A percentile compares a stretch with the other conserved stretches of the same genome.
Evolutionary conservation across 805 yeast genomes (phyloP).

Genomic region (Zygosaccharomyces rouxii): DNA sequence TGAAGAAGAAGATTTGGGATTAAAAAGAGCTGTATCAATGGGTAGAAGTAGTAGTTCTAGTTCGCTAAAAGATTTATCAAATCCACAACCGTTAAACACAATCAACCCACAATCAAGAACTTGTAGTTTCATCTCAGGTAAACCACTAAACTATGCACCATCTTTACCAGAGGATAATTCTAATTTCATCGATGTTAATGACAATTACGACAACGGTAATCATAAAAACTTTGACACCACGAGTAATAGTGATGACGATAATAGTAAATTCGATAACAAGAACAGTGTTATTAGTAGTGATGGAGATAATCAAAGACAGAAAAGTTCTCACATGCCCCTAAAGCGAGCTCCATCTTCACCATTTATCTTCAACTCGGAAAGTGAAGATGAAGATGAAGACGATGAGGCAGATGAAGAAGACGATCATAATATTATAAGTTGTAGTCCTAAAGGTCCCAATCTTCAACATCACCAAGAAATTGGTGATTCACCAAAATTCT

Average conservation of each 20-base stretch:
- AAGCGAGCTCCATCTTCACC: constrained; percentile 21
- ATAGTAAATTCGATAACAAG: constrained; percentile 1
- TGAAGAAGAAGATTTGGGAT: constrained; percentile 16
- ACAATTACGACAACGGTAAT: background rate
- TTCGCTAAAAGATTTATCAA: constrained; percentile 26
- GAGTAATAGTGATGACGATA: background rate
- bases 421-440: background rate
- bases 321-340: constrained; percentile 8
- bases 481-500: background rate
- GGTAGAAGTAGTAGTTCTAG: constrained; percentile 24
- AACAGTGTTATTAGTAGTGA: background rate
- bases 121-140: constrained; percentile 33
- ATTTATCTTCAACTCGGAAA: constrained; percentile 32
- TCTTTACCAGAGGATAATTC: background rate
- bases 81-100: constrained; percentile 9
- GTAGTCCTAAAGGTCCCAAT: background rate
- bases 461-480: background rate
- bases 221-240: background rate
- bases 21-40: constrained; percentile 30
- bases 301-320: background rate
- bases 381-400: constrained; percentile 25
- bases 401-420: constrained; percentile 1
- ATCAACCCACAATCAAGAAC: constrained; percentile 14
- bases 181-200: background rate
- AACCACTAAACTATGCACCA: constrained; percentile 15